Evolutionary conservation across 2,329 filamentous ascomycete species (phyloP).

Genomic region (Hymenoscyphus albidus): DNA sequence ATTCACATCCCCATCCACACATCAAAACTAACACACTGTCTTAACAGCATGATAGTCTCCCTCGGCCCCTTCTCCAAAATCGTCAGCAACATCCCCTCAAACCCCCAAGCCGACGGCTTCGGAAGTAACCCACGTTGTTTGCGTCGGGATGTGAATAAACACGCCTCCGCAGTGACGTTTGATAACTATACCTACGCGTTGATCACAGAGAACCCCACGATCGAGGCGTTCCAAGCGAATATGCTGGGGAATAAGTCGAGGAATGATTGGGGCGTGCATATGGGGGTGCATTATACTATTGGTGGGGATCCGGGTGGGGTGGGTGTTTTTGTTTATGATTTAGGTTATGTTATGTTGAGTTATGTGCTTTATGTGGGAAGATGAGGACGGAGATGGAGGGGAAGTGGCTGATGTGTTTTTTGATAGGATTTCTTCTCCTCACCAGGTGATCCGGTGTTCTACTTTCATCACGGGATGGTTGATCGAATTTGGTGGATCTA

Average conservation of each 20-base stretch:
- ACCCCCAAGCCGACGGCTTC: conserved; percentile 33
- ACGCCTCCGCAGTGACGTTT: conserved; percentile 30
- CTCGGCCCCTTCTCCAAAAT: conserved; percentile 45
- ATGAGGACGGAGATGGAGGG: no score
- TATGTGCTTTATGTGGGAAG: no score
- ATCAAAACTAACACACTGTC: no score
- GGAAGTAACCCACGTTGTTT: conserved; percentile 42
- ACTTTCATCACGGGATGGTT: conserved; percentile 43
- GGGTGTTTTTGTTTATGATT: not conserved
- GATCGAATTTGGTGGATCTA: conserved; percentile 47
- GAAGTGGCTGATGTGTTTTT: no score
- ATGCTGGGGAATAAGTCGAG: conserved; percentile 39
- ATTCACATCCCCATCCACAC: no score
- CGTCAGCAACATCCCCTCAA: conserved; percentile 32
- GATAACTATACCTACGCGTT: conserved; percentile 31
- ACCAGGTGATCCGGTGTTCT: conserved; percentile 43
- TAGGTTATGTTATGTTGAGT: no score
- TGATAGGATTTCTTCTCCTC: conserved; percentile 40
- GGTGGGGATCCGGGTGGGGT: conserved; percentile 44
- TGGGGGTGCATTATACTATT: conserved; percentile 40
- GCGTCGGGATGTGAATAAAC: conserved; percentile 40
- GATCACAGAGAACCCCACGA: conserved; percentile 38
- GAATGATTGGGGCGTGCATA: conserved; percentile 38
- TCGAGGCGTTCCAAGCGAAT: conserved; percentile 42
- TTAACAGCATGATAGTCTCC: conserved; percentile 35